Percentiles rank a stretch among this genome's conserved stretches.
These are phyloP conservation scores for Solanum microdontum DNA, from an alignment of 257 asterid genomes.

Conservation along the genomic window DNA sequence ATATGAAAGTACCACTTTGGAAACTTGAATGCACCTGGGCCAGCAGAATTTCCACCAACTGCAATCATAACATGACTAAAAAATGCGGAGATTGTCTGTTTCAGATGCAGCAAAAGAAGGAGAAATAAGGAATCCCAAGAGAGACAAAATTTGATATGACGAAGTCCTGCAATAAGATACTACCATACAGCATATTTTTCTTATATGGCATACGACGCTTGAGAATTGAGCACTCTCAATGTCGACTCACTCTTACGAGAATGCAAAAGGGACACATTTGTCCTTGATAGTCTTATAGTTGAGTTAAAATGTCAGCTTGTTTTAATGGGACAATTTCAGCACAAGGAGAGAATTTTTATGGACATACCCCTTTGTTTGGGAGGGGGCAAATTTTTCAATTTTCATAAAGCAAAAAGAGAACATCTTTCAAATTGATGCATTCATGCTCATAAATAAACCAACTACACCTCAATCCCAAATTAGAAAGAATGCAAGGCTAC, in stretches of 20 bases:
- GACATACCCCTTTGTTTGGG: not conserved
- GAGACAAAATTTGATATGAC: not conserved
- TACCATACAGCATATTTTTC: not conserved
- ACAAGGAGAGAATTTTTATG: not conserved
- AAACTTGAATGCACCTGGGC: constrained; percentile 56
- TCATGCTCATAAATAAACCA: not conserved
- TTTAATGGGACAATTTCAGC: not conserved
- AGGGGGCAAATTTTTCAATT: not conserved
- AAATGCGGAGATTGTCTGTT: constrained; percentile 83
- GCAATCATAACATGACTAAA: constrained; percentile 96
- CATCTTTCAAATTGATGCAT: not conserved
- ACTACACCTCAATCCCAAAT: not conserved
- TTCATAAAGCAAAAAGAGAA: not conserved
- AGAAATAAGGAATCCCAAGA: not conserved
- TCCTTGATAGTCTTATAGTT: not conserved
- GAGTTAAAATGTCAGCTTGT: not conserved
- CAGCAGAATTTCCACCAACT: constrained; percentile 96
- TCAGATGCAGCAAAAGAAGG: not conserved
- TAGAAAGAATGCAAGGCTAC: not conserved
- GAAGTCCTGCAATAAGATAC: not conserved
- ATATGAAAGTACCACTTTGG: not conserved
- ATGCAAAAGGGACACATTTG: not conserved
- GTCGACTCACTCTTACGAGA: not conserved
- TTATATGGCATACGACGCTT: not conserved
- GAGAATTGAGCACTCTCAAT: not conserved